A percentile compares a stretch with the other conserved stretches of the same genome.
These are phyloP conservation scores for Cenchrus fungigraminus DNA, from an alignment of 176 grass and related monocot genomes.

Conservation along the genomic window DNA sequence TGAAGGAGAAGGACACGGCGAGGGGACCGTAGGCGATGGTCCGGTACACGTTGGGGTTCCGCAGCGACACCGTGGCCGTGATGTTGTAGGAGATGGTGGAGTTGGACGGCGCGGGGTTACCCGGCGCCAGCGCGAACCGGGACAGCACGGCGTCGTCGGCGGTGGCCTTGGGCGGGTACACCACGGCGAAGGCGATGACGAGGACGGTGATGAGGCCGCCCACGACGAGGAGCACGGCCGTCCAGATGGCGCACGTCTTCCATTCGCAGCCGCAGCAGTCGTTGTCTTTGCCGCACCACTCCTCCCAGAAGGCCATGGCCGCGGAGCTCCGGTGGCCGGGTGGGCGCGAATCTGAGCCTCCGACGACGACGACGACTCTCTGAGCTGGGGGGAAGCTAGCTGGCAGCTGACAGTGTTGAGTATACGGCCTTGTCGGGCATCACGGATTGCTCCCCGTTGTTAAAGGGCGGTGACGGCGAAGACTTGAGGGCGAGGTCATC, in stretches of 20 bases:
- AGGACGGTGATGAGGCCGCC: slow-evolving; percentile 35
- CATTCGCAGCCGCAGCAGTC: slow-evolving; percentile 11
- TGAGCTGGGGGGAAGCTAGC: not conserved
- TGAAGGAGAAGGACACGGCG: slow-evolving; percentile 42
- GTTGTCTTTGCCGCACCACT: not conserved
- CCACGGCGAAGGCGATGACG: slow-evolving; percentile 50
- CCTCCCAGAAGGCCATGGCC: slow-evolving; percentile 28
- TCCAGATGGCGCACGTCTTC: slow-evolving; percentile 22
- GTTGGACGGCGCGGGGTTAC: not conserved
- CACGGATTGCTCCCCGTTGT: too few species aligned
- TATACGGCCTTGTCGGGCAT: too few species aligned
- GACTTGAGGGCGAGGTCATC: too few species aligned
- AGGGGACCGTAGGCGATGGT: slow-evolving; percentile 34
- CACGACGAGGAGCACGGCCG: not conserved
- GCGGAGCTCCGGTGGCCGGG: too few species aligned
- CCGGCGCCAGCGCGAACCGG: slow-evolving; percentile 27
- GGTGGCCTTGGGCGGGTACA: slow-evolving; percentile 43
- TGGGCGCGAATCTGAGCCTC: too few species aligned
- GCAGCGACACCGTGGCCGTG: slow-evolving; percentile 39
- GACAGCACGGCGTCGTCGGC: slow-evolving; percentile 51
- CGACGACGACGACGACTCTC: too few species aligned
- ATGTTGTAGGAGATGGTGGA: slow-evolving; percentile 42
- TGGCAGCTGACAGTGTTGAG: too few species aligned
- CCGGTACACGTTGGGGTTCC: slow-evolving; percentile 55
- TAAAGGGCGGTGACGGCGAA: too few species aligned